These are phyloP conservation scores for Austropuccinia psidii DNA, from an alignment of 1,284 basidiomycete species.

Conservation along the genomic window DNA sequence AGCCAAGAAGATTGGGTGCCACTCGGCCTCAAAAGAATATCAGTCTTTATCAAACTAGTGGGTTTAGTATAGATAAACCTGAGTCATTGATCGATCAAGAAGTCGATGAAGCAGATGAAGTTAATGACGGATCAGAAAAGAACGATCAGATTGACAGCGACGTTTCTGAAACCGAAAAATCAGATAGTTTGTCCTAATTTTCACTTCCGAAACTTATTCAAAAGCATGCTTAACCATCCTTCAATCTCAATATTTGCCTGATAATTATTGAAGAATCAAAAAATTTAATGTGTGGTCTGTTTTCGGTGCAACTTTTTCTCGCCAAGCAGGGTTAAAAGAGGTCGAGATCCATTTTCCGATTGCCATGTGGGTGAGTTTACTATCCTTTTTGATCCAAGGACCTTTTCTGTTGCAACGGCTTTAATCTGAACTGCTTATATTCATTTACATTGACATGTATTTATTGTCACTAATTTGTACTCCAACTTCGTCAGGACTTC, in stretches of 20 bases:
- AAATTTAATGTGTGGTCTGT: too few relatives aligned
- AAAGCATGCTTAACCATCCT: too few relatives aligned
- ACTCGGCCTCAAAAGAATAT: constrained; percentile 14
- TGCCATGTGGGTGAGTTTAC: constrained; percentile 30
- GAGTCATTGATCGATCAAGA: not conserved
- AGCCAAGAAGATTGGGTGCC: not conserved
- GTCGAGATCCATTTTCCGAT: constrained; percentile 1
- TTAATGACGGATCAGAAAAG: too few relatives aligned
- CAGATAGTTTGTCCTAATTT: too few relatives aligned
- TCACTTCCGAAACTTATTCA: too few relatives aligned
- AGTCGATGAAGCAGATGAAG: not conserved
- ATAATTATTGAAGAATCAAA: too few relatives aligned
- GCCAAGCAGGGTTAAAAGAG: not conserved
- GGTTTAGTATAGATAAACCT: constrained; percentile 10
- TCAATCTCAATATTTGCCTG: too few relatives aligned
- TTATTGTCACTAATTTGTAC: not conserved
- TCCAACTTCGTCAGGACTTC: constrained; percentile 62
- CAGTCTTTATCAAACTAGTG: constrained; percentile 19
- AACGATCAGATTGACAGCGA: too few relatives aligned
- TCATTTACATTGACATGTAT: not conserved
- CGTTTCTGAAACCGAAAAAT: too few relatives aligned
- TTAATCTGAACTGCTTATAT: not conserved
- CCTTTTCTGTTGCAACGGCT: not conserved
- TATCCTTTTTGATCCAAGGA: not conserved
- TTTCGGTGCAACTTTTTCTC: too few relatives aligned